Evolutionary conservation across 345 rosid species (phyloP).

Genomic region (Salix arbutifolia): DNA sequence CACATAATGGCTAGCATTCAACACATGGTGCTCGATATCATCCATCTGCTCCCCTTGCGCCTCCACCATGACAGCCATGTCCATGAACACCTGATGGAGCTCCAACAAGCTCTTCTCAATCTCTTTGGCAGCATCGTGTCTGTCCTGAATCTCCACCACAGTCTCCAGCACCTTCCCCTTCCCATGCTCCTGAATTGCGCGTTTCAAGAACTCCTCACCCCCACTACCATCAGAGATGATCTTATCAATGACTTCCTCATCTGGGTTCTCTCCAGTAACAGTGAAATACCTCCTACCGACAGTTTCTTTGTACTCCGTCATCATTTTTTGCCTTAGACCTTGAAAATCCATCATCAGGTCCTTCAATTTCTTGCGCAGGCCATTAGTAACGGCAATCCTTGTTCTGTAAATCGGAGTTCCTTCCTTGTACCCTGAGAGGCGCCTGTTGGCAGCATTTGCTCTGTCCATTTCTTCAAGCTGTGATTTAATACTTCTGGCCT

Average conservation of each 20-base stretch:
- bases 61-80: constrained; percentile 96
- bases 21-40: constrained; percentile 84
- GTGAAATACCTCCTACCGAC: constrained; percentile 89
- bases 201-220: constrained; percentile 63
- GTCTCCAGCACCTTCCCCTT: constrained; percentile 85
- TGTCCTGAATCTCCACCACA: constrained; percentile 85
- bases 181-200: constrained; percentile 91
- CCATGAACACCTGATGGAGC: constrained; percentile 90
- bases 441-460: constrained; percentile 69
- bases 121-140: constrained; percentile 84
- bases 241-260: constrained; percentile 82
- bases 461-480: constrained; percentile 86
- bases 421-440: constrained; percentile 71
- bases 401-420: constrained; percentile 79
- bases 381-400: constrained; percentile 73
- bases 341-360: constrained; percentile 98
- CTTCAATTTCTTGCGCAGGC: constrained; percentile 70
- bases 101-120: constrained; percentile 87
- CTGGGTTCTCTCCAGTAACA: constrained; percentile 79
- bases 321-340: constrained; percentile 78
- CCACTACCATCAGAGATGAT: constrained; percentile 63
- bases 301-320: constrained; percentile 86
- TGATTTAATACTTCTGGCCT: constrained; percentile 53
- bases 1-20: constrained; percentile 77
- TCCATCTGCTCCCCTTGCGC: constrained; percentile 92